phyloP scores from a whole-genome alignment of 805 yeast genomes.

The Metschnikowia proteae region DNA sequence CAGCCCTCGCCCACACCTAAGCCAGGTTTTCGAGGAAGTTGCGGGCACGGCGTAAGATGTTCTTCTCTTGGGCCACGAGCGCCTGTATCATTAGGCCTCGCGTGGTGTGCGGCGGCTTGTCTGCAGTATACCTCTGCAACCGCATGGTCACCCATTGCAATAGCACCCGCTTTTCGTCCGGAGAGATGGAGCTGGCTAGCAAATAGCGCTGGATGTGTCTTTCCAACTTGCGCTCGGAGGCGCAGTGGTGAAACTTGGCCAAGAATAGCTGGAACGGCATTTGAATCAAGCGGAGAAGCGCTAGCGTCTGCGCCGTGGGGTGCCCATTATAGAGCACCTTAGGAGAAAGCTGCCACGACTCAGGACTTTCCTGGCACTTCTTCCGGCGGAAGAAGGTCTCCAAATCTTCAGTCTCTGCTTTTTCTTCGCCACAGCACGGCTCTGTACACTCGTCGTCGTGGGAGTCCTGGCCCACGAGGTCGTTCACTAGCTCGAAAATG shows the following conservation, averaged over 20 bases:
- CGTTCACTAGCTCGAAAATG: slow-evolving; percentile 34
- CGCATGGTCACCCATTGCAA: slow-evolving; percentile 27
- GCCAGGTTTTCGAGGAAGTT: neutral
- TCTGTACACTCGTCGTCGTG: slow-evolving; percentile 19
- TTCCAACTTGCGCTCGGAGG: slow-evolving; percentile 22
- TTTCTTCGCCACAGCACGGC: slow-evolving; percentile 17
- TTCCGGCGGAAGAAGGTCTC: neutral
- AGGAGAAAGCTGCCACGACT: slow-evolving; percentile 45
- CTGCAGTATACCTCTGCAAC: slow-evolving; percentile 19
- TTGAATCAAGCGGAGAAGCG: slow-evolving; percentile 18
- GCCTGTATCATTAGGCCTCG: slow-evolving; percentile 16
- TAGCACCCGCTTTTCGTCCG: slow-evolving; percentile 15
- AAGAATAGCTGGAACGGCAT: slow-evolving; percentile 28
- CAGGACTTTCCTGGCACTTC: slow-evolving; percentile 18
- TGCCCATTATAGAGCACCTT: slow-evolving; percentile 40
- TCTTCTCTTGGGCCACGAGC: slow-evolving; percentile 27
- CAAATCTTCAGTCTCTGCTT: slow-evolving; percentile 21
- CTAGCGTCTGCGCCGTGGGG: slow-evolving; percentile 39
- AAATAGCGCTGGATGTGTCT: slow-evolving; percentile 20
- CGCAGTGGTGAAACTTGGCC: slow-evolving; percentile 18
- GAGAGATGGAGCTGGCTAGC: slow-evolving; percentile 12
- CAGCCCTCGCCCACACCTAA: too few relatives aligned
- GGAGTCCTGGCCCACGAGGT: slow-evolving; percentile 14
- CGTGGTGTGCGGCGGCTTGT: slow-evolving; percentile 6
- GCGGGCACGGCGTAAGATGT: slow-evolving; percentile 17